Percentiles rank a stretch among this genome's conserved stretches.
Conservation (phyloP, 148 eudicot species). For the Cornus florida region DNA sequence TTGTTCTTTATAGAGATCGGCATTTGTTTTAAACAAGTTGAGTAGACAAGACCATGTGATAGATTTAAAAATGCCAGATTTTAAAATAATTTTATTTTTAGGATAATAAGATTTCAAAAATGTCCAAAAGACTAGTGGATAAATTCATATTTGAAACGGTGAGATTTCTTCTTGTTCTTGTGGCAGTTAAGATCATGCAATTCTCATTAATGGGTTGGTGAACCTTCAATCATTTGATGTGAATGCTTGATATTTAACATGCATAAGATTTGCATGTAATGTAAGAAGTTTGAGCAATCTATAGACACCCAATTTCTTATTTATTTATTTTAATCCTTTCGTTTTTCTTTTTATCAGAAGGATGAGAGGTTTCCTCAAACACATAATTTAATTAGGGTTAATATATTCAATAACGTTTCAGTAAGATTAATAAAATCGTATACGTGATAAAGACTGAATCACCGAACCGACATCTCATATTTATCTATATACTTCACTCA, state of each 20-base stretch:
- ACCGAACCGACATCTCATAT: too few relatives aligned
- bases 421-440: too few relatives aligned
- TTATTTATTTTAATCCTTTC: too few relatives aligned
- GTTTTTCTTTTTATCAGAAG: background rate
- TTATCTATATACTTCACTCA: too few relatives aligned
- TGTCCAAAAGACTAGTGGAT: background rate
- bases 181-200: conserved; percentile 35
- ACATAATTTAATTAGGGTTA: too few relatives aligned
- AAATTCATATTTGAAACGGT: background rate
- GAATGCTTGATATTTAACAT: conserved; percentile 18
- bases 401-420: too few relatives aligned
- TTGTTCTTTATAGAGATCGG: too few relatives aligned
- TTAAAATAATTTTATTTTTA: background rate
- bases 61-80: background rate
- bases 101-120: too few relatives aligned
- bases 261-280: conserved; percentile 23
- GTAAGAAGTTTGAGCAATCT: background rate
- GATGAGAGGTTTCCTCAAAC: too few relatives aligned
- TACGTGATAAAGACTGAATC: too few relatives aligned
- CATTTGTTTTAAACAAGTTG: background rate
- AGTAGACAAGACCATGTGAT: conserved; percentile 13
- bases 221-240: conserved; percentile 35
- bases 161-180: background rate
- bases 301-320: background rate
- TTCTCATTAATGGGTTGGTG: conserved; percentile 35